Conservation (phyloP, 768 basidiomycete genomes). For the Cubamyces lactineus region DNA sequence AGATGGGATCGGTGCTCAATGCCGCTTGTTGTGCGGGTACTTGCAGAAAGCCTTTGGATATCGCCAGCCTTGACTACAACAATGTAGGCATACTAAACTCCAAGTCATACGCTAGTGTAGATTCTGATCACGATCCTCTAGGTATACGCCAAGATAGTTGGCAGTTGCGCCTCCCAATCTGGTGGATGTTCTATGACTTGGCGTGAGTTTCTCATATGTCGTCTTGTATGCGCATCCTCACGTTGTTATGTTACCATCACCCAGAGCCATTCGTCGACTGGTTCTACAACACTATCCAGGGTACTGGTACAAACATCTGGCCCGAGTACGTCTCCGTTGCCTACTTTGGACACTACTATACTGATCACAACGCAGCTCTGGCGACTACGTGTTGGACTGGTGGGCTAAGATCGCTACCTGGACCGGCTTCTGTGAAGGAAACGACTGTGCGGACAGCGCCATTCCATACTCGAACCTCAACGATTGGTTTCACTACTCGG, state of each 20-base stretch:
- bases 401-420: constrained; percentile 10
- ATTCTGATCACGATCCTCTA: background rate
- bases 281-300: constrained; percentile 9
- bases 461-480: constrained; percentile 15
- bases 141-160: constrained; percentile 6
- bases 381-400: constrained; percentile 4
- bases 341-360: too few species aligned
- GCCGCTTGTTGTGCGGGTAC: constrained; percentile 13
- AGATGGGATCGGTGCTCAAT: constrained; percentile 7
- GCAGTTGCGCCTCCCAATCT: constrained; percentile 1
- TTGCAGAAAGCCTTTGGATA: constrained; percentile 5
- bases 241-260: background rate
- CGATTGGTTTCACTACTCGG: constrained; percentile 16
- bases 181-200: constrained; percentile 3
- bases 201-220: background rate
- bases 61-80: constrained; percentile 4
- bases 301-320: constrained; percentile 1
- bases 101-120: too few species aligned
- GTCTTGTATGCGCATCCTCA: background rate
- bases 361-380: background rate
- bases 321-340: background rate
- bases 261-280: constrained; percentile 15
- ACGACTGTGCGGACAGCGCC: constrained; percentile 1
- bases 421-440: constrained; percentile 5
- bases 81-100: background rate